Conservation (phyloP, 2,329 filamentous ascomycete genomes). For the Albifimbria verrucaria region DNA sequence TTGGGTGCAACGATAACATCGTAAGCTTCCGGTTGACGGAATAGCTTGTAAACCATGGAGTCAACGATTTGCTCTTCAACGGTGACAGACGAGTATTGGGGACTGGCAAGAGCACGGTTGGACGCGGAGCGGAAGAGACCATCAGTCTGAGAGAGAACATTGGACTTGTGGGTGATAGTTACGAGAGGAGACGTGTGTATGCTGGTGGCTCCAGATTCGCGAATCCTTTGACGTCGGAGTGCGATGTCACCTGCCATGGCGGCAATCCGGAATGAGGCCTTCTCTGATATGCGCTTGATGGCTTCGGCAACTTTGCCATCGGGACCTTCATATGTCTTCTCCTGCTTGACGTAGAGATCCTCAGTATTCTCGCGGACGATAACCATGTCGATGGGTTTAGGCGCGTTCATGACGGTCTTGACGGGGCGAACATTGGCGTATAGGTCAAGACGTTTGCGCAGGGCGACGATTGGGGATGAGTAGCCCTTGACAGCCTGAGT, state of each 20-base stretch:
- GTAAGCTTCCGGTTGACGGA: slow-evolving; percentile 91
- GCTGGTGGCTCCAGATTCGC: slow-evolving; percentile 53
- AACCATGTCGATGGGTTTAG: slow-evolving; percentile 83
- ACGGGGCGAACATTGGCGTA: slow-evolving; percentile 98
- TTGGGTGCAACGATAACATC: slow-evolving; percentile 98
- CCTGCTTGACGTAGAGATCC: slow-evolving; percentile 97
- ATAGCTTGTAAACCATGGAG: slow-evolving; percentile 99
- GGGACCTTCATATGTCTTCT: slow-evolving; percentile 73
- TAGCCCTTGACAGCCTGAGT: slow-evolving; percentile 89
- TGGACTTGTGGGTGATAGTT: slow-evolving; percentile 97
- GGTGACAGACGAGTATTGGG: slow-evolving; percentile 60
- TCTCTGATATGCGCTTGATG: slow-evolving; percentile 93
- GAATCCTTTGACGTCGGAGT: slow-evolving; percentile 76
- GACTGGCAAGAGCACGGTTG: slow-evolving; percentile 65
- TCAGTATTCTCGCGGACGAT: slow-evolving; percentile 99
- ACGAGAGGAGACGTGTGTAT: slow-evolving; percentile 72
- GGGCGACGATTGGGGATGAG: slow-evolving; percentile 92
- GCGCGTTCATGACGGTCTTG: slow-evolving; percentile 69
- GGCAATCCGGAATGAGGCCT: slow-evolving; percentile 80
- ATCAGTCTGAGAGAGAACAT: slow-evolving; percentile 94
- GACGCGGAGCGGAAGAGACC: slow-evolving; percentile 86
- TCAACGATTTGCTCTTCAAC: slow-evolving; percentile 99
- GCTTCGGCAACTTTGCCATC: slow-evolving; percentile 90
- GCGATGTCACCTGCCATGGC: slow-evolving; percentile 95
- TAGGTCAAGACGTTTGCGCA: slow-evolving; percentile 90